Evolutionary conservation across 176 grass and related monocot species (phyloP).

Genomic region (Oryza meyeriana): DNA sequence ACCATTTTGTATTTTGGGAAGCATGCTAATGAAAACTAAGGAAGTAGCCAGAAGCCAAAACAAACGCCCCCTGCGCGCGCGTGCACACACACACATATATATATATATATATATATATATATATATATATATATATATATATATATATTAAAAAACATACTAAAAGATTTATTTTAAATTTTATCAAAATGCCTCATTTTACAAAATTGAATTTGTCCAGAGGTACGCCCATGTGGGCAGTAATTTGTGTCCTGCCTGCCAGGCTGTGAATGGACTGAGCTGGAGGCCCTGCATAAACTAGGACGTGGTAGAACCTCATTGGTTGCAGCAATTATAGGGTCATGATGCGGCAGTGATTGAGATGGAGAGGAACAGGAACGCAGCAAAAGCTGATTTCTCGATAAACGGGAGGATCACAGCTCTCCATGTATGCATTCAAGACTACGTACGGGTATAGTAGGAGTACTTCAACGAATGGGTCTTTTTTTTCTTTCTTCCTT

Average conservation of each 20-base stretch:
- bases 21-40: too few species aligned
- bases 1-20: too few species aligned
- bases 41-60: too few species aligned
- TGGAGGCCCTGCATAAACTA: neutral
- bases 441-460: neutral
- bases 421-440: neutral
- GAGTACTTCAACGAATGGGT: too few species aligned
- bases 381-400: slow-evolving; percentile 29
- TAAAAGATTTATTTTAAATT: too few species aligned
- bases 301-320: slow-evolving; percentile 10
- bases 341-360: slow-evolving; percentile 53
- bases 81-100: too few species aligned
- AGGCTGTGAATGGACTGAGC: neutral
- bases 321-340: slow-evolving; percentile 38
- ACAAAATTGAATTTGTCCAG: neutral
- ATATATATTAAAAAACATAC: too few species aligned
- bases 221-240: neutral
- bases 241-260: neutral
- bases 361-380: neutral
- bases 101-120: too few species aligned
- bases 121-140: too few species aligned
- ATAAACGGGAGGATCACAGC: slow-evolving; percentile 10
- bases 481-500: too few species aligned
- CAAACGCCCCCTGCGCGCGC: too few species aligned
- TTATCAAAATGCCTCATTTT: neutral